Evolutionary conservation across 306 rosid genomes (phyloP), one percentile per base, ranked within the genome.

Genomic region (Dalbergia oliveri): DNA sequence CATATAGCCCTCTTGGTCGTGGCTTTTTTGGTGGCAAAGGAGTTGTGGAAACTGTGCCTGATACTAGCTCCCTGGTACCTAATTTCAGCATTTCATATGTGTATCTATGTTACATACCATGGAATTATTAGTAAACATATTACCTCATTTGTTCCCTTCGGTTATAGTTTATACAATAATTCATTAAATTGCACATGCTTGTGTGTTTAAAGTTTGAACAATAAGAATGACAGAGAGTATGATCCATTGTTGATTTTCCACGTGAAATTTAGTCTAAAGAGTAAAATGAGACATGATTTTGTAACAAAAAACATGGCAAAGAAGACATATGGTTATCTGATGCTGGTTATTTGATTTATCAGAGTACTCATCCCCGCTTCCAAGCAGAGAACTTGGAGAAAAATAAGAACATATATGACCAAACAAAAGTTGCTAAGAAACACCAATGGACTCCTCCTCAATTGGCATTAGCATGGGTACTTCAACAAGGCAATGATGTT

Each of bases 21-120:
- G 98, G 94, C 5, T 90, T 93, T 53, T 91, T 93, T 43, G 97
- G 90, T 14, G 98, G 98, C 73, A 93, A 67, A 86, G 93, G 84
- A 21, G 81, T 88, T 68, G 66, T 83, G 34, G 97, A 93, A 77
- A 82, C 53, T 65, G 18, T 87, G 65, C 70, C 97, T 34, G 74
- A 77, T 67, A 18, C 31, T 63, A 86, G 89, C 50, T 35, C 5
- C 8, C 57, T 86, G 94, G 97, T 91, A 88, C 33, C 54, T 35
- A 53, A 51, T 33, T 60, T 59, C 41, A 59, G 31, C 33, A 50
- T n/a, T 8, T 18, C 63, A 39, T 19, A 34, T 34, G 44, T 6
- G 33, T 63, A 16, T 47, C 49, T 67, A 6, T 4, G 45, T 5
- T 54, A 54, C 23, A 39, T 50, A 31, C 26, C 54, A 13, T 58